phyloP scores from a whole-genome alignment of 2,329 filamentous ascomycete species.

The Clathrospora elynae region DNA sequence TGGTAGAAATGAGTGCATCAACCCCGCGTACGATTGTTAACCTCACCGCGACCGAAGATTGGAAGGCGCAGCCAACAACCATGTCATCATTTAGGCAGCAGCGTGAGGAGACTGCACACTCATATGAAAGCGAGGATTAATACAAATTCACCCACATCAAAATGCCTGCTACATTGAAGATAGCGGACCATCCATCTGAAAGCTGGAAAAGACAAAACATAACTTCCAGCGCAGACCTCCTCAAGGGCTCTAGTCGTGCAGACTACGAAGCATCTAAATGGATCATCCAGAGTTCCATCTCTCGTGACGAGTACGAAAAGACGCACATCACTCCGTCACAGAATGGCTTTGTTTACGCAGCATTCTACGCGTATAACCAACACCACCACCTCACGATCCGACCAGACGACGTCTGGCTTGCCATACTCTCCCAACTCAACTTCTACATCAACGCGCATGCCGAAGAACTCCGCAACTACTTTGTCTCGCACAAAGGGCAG shows the following conservation, averaged over 20 bases:
- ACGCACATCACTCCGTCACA: conserved; percentile 5
- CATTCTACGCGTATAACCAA: conserved; percentile 21
- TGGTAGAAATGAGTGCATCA: too few species aligned
- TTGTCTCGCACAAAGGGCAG: conserved; percentile 42
- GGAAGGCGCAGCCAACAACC: too few species aligned
- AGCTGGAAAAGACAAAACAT: conserved; percentile 1
- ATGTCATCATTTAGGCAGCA: too few species aligned
- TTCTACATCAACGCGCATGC: conserved; percentile 34
- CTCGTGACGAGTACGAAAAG: not conserved
- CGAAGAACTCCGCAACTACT: conserved; percentile 29
- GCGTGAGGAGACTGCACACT: too few species aligned
- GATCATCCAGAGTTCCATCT: conserved; percentile 19
- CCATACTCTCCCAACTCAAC: conserved; percentile 32
- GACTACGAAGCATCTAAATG: not conserved
- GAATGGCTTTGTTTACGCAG: conserved; percentile 27
- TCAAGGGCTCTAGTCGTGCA: not conserved
- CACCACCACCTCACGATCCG: conserved; percentile 32
- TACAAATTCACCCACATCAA: not conserved
- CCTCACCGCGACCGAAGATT: too few species aligned
- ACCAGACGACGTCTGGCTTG: conserved; percentile 37
- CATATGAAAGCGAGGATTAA: conserved; percentile 1
- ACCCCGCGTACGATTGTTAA: too few species aligned
- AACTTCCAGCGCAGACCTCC: not conserved
- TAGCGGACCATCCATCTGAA: conserved; percentile 8
- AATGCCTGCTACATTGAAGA: conserved; percentile 20